Conservation (phyloP, 768 basidiomycete species). For the Lactarius vividus region DNA sequence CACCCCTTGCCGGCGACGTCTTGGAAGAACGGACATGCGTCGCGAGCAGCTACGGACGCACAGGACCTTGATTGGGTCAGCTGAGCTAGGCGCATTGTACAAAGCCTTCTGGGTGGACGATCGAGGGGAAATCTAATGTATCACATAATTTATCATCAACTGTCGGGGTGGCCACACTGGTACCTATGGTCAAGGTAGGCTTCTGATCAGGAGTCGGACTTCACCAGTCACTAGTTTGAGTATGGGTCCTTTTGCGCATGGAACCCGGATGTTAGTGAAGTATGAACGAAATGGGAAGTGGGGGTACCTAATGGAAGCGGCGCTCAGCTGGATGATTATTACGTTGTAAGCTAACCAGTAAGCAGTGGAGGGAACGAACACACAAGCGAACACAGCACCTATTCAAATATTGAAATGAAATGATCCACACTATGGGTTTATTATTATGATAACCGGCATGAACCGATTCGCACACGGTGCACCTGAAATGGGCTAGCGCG, state of each 20-base stretch:
- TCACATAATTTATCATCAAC: constrained; percentile 12
- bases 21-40: constrained; percentile 21
- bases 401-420: too few relatives aligned
- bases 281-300: background rate
- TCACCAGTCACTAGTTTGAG: background rate
- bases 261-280: background rate
- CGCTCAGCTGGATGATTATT: too few relatives aligned
- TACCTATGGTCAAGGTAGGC: background rate
- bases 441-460: too few relatives aligned
- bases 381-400: too few relatives aligned
- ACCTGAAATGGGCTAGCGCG: too few relatives aligned
- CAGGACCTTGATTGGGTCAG: constrained; percentile 23
- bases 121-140: constrained; percentile 13
- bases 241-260: background rate
- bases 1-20: constrained; percentile 52
- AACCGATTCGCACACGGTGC: too few relatives aligned
- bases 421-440: too few relatives aligned
- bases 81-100: constrained; percentile 2
- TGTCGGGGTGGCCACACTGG: background rate
- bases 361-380: too few relatives aligned
- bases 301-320: background rate
- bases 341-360: too few relatives aligned
- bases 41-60: constrained; percentile 10
- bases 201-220: background rate
- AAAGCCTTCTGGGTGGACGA: background rate